Conservation (phyloP, 768 basidiomycete genomes). For the Pisolithus microcarpus region DNA sequence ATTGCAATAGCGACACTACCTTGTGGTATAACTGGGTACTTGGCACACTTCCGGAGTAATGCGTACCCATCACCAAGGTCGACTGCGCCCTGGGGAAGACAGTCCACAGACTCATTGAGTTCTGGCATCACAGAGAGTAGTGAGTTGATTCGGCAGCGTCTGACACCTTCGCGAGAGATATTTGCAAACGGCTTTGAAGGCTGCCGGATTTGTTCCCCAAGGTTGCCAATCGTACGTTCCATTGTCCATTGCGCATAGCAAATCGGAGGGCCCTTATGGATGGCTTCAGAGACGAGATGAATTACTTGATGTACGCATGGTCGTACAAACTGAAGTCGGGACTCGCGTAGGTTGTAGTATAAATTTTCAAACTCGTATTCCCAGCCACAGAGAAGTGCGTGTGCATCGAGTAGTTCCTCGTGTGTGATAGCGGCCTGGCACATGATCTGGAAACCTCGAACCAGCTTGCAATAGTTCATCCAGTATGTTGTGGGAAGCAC, state of each 20-base stretch:
- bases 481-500: conserved; percentile 13
- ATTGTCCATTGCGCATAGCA: conserved; percentile 23
- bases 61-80: background rate
- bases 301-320: conserved; percentile 22
- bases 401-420: conserved; percentile 11
- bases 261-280: no score
- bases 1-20: background rate
- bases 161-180: conserved; percentile 17
- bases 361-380: conserved; percentile 22
- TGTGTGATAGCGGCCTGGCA: conserved; percentile 12
- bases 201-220: conserved; percentile 19
- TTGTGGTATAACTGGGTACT: background rate
- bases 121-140: conserved; percentile 9
- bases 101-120: conserved; percentile 1
- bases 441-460: conserved; percentile 16
- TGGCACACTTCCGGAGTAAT: background rate
- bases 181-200: conserved; percentile 22
- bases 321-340: conserved; percentile 25
- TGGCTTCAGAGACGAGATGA: conserved; percentile 14
- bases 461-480: conserved; percentile 15
- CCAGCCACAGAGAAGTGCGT: conserved; percentile 16
- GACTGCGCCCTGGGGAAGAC: background rate
- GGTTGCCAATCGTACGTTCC: conserved; percentile 20
- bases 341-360: conserved; percentile 19
- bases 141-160: conserved; percentile 12